A percentile compares a stretch with the other conserved stretches of the same genome.
Evolutionary conservation across 2,329 filamentous ascomycete genomes (phyloP).

Genomic region (Byssoonygena ceratinophila): DNA sequence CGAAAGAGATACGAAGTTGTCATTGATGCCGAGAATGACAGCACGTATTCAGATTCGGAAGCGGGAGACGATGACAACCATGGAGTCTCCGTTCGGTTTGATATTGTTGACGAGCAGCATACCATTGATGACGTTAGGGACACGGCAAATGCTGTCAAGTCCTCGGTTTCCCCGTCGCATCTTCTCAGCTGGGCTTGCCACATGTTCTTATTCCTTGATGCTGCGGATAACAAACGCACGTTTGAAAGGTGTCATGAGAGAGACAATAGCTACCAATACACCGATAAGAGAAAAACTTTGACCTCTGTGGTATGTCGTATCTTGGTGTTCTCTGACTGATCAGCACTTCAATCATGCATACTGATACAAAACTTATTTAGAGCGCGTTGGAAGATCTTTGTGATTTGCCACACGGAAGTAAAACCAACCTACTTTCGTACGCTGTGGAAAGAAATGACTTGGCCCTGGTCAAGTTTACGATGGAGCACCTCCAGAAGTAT

Average conservation of each 20-base stretch:
- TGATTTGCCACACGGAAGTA: neutral
- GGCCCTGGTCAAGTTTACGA: constrained; percentile 43
- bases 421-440: constrained; percentile 27
- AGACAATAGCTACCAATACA: neutral
- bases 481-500: constrained; percentile 44
- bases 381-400: constrained; percentile 1
- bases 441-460: constrained; percentile 43
- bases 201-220: neutral
- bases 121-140: constrained; percentile 68
- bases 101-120: constrained; percentile 55
- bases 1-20: constrained; percentile 29
- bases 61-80: constrained; percentile 21
- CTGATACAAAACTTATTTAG: neutral
- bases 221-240: neutral
- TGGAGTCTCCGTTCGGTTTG: constrained; percentile 30
- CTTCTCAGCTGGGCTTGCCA: neutral
- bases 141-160: constrained; percentile 11
- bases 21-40: constrained; percentile 26
- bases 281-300: too few relatives aligned
- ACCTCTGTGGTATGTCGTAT: too few relatives aligned
- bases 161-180: neutral
- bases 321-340: neutral
- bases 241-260: neutral
- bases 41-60: constrained; percentile 10
- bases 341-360: neutral